Base-by-base conservation (phyloP, 2,329 filamentous ascomycete genomes). In the Colletotrichum gloeosporioides region DNA sequence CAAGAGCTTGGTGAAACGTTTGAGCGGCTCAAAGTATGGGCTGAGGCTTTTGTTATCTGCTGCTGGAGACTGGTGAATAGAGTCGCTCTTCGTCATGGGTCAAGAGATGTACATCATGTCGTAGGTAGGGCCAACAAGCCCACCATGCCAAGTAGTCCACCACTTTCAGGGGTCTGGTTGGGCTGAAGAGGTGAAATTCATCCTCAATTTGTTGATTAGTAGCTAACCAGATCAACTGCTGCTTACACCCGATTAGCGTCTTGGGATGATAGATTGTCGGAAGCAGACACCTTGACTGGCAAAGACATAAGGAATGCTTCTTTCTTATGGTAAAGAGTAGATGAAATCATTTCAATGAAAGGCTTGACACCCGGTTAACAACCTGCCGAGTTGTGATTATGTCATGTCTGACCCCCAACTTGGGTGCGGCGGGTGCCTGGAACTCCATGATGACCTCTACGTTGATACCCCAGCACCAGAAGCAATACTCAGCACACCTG, bases 21-120 rank as follows among this genome's bases (percentile, higher is more conserved):
- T 0, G 12, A 8, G 6, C 0, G 0, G 44, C 4, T 22, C n/a
- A 1, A 1, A 13, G 44, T 2, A 53, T 53, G n/a, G 44, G 10
- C 3, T 22, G 44, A 10, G 44, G 44, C 10, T 13, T 3, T 22
- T 22, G 16, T 8, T 22, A 6, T 22, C 6, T 22, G n/a, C 3
- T 53, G n/a, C 44, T 22, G 0, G 10, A 12, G 32, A 5, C 32
- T 34, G 5, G 32, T 6, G 5, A 13, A 12, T 34, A 12, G 31
- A 32, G 10, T 10, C 8, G 31, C 3, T 32, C 22, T 22, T 22
- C 22, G 2, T 22, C 22, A 22, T 22, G 31, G 31, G 10, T 32
- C 31, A 3, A 32, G 9, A 32, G 31, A 32, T 32, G 31, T 1
- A 32, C 22, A 22, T 22, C 22, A 22, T 22, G 22, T 22, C 22